Evolutionary conservation across 2,329 filamentous ascomycete species (phyloP).

Genomic region (Stachybotrys chartarum): DNA sequence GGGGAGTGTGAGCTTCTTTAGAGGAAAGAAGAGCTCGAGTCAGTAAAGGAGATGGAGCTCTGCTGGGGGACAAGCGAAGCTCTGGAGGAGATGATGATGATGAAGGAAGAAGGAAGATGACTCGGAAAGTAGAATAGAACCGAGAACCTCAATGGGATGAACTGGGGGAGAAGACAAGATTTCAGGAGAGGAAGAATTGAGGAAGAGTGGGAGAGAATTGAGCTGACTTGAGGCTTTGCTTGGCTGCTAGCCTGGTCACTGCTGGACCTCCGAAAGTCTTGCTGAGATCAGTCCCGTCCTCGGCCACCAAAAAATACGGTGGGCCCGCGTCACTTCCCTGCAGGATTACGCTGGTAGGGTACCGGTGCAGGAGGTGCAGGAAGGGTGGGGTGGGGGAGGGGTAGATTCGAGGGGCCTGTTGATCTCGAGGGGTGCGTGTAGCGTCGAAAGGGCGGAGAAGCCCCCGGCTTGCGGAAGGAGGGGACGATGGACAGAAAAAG

Average conservation of each 20-base stretch:
- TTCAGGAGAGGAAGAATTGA: conserved; percentile 17
- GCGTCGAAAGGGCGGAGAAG: not conserved
- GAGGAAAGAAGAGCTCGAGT: not conserved
- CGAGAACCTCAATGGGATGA: conserved; percentile 2
- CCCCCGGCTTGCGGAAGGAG: conserved; percentile 2
- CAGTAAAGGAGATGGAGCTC: not conserved
- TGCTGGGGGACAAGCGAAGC: not conserved
- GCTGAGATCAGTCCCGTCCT: not conserved
- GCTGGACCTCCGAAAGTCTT: conserved; percentile 1
- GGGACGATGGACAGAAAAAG: conserved; percentile 1
- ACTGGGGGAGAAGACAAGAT: conserved; percentile 13
- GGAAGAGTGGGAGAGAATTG: conserved; percentile 16
- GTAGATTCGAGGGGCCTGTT: not conserved
- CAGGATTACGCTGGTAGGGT: conserved; percentile 4
- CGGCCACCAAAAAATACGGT: conserved; percentile 14
- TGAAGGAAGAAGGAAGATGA: conserved; percentile 14
- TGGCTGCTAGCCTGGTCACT: conserved; percentile 15
- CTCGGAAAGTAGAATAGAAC: conserved; percentile 12
- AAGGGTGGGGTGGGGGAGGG: not conserved
- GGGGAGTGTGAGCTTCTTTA: not conserved
- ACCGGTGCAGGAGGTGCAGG: not conserved
- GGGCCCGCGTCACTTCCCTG: conserved; percentile 13
- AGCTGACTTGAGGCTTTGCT: conserved; percentile 13
- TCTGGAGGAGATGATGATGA: conserved; percentile 9
- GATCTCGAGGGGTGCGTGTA: not conserved